These are phyloP conservation scores for Fusarium vanettenii DNA, from an alignment of 2,329 filamentous ascomycete species.

Conservation along the genomic window DNA sequence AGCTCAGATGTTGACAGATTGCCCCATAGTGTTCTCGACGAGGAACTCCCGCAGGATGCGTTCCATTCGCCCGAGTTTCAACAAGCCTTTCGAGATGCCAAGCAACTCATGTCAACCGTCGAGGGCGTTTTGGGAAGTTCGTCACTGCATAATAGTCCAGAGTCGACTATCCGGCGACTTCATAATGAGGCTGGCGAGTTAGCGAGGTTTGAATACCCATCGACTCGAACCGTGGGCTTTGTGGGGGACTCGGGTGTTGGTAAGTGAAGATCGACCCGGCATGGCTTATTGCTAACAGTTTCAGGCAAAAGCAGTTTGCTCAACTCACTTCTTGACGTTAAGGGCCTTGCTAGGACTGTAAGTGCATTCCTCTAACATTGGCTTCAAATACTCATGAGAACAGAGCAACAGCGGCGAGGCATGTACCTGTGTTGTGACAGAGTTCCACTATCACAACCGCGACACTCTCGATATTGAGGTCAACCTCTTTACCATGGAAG, in stretches of 20 bases:
- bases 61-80: slow-evolving; percentile 54
- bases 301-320: slow-evolving; percentile 61
- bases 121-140: slow-evolving; percentile 49
- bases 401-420: slow-evolving; percentile 58
- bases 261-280: slow-evolving; percentile 30
- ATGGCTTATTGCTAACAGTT: neutral
- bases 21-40: slow-evolving; percentile 44
- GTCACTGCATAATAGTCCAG: slow-evolving; percentile 48
- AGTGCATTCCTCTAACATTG: slow-evolving; percentile 24
- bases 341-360: slow-evolving; percentile 55
- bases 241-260: slow-evolving; percentile 62
- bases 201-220: slow-evolving; percentile 51
- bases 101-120: slow-evolving; percentile 46
- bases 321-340: slow-evolving; percentile 59
- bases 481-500: slow-evolving; percentile 46
- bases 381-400: neutral
- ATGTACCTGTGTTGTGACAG: slow-evolving; percentile 61
- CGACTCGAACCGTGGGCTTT: slow-evolving; percentile 57
- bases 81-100: slow-evolving; percentile 48
- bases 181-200: slow-evolving; percentile 48
- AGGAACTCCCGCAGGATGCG: slow-evolving; percentile 48
- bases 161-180: slow-evolving; percentile 53
- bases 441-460: slow-evolving; percentile 54
- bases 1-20: neutral
- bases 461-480: slow-evolving; percentile 50